Evolutionary conservation across 768 basidiomycete genomes (phyloP), one percentile per base, ranked within the genome.

Genomic region (Kwoniella heveanensis): DNA sequence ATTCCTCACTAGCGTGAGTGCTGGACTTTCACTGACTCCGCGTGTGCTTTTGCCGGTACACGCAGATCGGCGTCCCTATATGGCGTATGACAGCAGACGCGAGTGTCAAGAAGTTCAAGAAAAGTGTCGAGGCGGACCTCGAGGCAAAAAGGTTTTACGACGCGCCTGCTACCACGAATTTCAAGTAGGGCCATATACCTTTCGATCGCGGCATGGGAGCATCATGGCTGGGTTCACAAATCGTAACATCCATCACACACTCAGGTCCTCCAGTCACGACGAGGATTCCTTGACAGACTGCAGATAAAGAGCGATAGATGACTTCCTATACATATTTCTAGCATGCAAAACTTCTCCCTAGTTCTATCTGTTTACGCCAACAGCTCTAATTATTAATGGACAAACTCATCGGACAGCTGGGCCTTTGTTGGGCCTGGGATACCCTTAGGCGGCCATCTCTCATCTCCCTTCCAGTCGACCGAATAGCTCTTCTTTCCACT

Each of bases 51-150:
- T 10, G 50, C 27, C 36, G 51, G 60, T 27, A 22, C 49, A 55
- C 50, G 19, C 54, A 80, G 79, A 64, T 71, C 54, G 79, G 73
- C 1, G 57, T 78, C n/a, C 78, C 77, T 0, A 69, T 79, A 39
- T 82, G 77, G 79, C 57, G 81, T 29, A 62, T 69, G 60, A 67
- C 67, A 21, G 70, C 69, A 5, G 81, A 82, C 57, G 53, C 54
- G n/a, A 47, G 36, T 15, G 68, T 73, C 17, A 51, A 51, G n/a
- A 49, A 57, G 39, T 59, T 50, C 24, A 51, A 53, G 48, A 59
- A 57, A 21, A 49, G 39, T 0, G 69, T 73, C 0, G 21, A 64
- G 48, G 54, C 30, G 4, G 74, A 76, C 21, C 37, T 68, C 15
- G 67, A 69, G 26, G 50, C 50, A 15, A 59, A 57, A 36, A 68